A percentile compares a stretch with the other conserved stretches of the same genome.
These are phyloP conservation scores for Ceratobasidium sp. DNA, from an alignment of 1,284 basidiomycete species.

Conservation along the genomic window DNA sequence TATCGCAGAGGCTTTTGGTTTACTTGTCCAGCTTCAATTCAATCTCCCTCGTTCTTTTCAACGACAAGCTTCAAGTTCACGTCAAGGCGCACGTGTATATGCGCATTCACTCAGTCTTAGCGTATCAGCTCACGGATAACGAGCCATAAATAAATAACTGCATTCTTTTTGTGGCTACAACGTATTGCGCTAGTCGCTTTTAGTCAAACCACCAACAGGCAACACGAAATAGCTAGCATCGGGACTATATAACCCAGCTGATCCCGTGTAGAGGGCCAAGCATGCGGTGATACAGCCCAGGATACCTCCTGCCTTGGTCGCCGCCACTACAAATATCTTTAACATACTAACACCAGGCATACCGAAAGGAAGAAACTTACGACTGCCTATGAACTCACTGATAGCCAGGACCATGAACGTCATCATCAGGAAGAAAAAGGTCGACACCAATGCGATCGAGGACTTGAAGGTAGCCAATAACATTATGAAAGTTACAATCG, in stretches of 20 bases:
- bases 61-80: no score
- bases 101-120: no score
- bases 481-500: constrained; percentile 52
- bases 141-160: no score
- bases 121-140: no score
- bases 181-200: no score
- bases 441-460: constrained; percentile 54
- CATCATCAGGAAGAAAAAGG: constrained; percentile 62
- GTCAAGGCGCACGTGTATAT: no score
- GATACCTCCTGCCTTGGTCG: constrained; percentile 76
- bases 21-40: no score
- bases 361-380: constrained; percentile 28
- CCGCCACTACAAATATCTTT: constrained; percentile 10
- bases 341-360: no score
- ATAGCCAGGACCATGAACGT: constrained; percentile 56
- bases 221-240: constrained; percentile 54
- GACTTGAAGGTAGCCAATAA: constrained; percentile 56
- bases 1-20: no score
- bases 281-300: constrained; percentile 77
- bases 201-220: constrained; percentile 37
- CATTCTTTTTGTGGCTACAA: no score
- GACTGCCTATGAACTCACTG: constrained; percentile 46
- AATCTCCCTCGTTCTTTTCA: no score
- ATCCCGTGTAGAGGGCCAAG: constrained; percentile 76
- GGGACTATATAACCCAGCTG: constrained; percentile 71